Base-by-base conservation (phyloP, 768 basidiomycete species). In the Hypsizygus marmoreus region DNA sequence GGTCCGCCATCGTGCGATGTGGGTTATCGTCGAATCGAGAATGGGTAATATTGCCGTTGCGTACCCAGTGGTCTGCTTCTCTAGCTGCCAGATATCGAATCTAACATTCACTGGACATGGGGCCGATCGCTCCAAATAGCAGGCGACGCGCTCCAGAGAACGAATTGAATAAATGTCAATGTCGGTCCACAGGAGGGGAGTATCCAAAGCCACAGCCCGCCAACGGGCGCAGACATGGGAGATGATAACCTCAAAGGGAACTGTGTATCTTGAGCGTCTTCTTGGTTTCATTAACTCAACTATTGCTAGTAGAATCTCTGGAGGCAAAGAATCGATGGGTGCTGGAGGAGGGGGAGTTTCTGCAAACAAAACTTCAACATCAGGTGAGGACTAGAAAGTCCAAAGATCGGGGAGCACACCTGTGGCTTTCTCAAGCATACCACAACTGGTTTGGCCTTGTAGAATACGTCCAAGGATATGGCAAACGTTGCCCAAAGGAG, bases 181-280 rank as follows among this genome's bases (percentile, higher is more conserved):
- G 16, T 59, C 63, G 35, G 47, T 66, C 76, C 77, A 79, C 5
- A 79, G 60, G 4, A 53, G 40, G 2, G 71, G 67, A 4, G 64
- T 68, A 11, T 55, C 51, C 19, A 72, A 41, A 1, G 70, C 72
- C 12, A 68, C 52, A 3, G 54, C 56, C 35, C 76, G 65, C 73
- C 75, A 77, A 37, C 57, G 60, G 13, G 45, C 45, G n/a, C 67
- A 76, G 30, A 77, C 72, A 45, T 76, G 74, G 29, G 69, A 70
- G 12, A 73, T 46, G 10, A 56, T 16, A n/a, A 77, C 67, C 50
- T 71, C 69, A 19, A 60, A 61, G 28, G 67, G 66, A 20, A 67
- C 43, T 39, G 38, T 47, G 30, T 58, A 56, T 30, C 51, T 49
- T 12, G 54, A 44, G 16, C 58, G 62, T 11, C 44, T 54, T 12